Evolutionary conservation across 2,329 filamentous ascomycete genomes (phyloP).

Genomic region (Talaromyces marneffei): DNA sequence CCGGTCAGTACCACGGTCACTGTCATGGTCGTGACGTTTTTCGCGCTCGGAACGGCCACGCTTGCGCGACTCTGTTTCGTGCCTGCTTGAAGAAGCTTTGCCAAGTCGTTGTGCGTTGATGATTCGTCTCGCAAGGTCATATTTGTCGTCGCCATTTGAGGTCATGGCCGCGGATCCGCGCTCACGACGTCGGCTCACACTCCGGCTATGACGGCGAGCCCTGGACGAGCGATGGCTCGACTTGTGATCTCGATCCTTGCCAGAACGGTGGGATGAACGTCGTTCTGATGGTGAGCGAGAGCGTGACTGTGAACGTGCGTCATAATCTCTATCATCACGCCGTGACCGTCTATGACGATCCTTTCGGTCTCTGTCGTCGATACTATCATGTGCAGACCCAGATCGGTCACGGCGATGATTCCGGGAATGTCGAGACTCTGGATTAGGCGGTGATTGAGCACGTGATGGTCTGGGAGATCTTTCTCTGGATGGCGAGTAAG

Average conservation of each 20-base stretch:
- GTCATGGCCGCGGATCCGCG: slow-evolving; percentile 20
- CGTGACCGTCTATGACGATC: slow-evolving; percentile 16
- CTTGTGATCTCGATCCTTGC: slow-evolving; percentile 50
- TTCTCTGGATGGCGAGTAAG: slow-evolving; percentile 30
- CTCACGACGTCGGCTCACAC: slow-evolving; percentile 31
- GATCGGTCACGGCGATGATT: slow-evolving; percentile 50
- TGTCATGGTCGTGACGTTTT: slow-evolving; percentile 19
- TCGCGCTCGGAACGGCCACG: slow-evolving; percentile 23
- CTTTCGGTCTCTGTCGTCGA: slow-evolving; percentile 22
- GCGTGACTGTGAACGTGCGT: slow-evolving; percentile 35
- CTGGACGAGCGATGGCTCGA: slow-evolving; percentile 25
- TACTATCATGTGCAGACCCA: slow-evolving; percentile 20
- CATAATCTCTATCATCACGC: slow-evolving; percentile 38
- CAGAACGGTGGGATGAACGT: slow-evolving; percentile 56
- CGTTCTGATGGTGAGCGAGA: slow-evolving; percentile 60
- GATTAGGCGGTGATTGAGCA: slow-evolving; percentile 26
- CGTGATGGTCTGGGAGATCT: slow-evolving; percentile 25
- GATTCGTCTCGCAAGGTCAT: slow-evolving; percentile 24
- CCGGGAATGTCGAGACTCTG: slow-evolving; percentile 16
- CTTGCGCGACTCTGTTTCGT: slow-evolving; percentile 24
- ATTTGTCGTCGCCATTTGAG: slow-evolving; percentile 20
- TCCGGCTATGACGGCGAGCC: slow-evolving; percentile 42
- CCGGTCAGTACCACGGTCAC: slow-evolving; percentile 22
- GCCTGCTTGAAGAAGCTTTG: slow-evolving; percentile 22
- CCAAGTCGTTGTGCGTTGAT: slow-evolving; percentile 23